Percentiles rank a stretch among this genome's conserved stretches.
phyloP scores from a whole-genome alignment of 2,329 filamentous ascomycete species.

The Nemania diffusa region DNA sequence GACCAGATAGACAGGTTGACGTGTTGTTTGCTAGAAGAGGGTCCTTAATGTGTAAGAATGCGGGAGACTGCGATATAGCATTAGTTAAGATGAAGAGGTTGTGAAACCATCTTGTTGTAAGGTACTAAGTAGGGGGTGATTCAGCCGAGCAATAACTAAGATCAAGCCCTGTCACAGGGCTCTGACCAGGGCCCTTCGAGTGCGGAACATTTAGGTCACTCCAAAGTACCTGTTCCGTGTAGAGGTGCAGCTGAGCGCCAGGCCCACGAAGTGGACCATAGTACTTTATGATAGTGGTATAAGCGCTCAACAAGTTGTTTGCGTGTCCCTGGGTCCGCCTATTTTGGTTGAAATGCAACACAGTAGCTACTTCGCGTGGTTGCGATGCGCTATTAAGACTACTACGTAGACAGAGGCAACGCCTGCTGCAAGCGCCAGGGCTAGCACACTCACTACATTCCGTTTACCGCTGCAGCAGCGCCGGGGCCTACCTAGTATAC shows the following conservation, averaged over 20 bases:
- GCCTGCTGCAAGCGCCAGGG: constrained; percentile 30
- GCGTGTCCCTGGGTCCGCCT: constrained; percentile 5
- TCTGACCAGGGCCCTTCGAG: constrained; percentile 18
- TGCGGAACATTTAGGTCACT: constrained; percentile 26
- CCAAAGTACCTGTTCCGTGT: constrained; percentile 25
- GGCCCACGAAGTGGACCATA: constrained; percentile 19
- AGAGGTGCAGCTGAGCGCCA: constrained; percentile 22
- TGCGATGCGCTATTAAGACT: constrained; percentile 22
- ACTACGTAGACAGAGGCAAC: constrained; percentile 1
- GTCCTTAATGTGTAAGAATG: not conserved
- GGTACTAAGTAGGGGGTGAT: constrained; percentile 17
- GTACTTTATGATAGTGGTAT: constrained; percentile 15
- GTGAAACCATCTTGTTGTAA: constrained; percentile 28
- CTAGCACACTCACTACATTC: constrained; percentile 26
- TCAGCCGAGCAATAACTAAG: constrained; percentile 20
- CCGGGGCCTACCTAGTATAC: constrained; percentile 15
- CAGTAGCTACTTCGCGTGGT: constrained; percentile 9
- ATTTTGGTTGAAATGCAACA: constrained; percentile 4
- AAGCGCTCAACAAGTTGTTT: constrained; percentile 14
- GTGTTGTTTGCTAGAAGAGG: not conserved
- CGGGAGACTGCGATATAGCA: not conserved
- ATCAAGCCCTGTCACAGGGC: constrained; percentile 32
- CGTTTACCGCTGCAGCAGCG: constrained; percentile 33
- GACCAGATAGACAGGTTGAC: not conserved
- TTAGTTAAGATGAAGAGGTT: constrained; percentile 1